Evolutionary conservation across 2,329 filamentous ascomycete genomes (phyloP).

Genomic region (Pseudocercospora musae): DNA sequence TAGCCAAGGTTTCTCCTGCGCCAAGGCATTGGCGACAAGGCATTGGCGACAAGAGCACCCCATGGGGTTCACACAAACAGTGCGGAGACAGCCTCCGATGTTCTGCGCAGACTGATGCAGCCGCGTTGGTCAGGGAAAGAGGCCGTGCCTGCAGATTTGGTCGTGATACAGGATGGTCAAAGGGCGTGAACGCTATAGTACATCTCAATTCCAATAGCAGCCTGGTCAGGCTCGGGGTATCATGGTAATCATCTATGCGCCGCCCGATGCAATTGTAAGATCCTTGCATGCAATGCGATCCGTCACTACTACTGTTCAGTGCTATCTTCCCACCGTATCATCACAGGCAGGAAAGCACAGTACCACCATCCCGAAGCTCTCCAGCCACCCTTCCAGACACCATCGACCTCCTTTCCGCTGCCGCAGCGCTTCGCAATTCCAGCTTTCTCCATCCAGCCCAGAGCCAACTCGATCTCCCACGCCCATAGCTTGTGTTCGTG

Average conservation of each 20-base stretch:
- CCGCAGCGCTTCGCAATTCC: constrained; percentile 51
- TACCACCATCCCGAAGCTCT: constrained; percentile 66
- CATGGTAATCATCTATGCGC: neutral
- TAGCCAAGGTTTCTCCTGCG: neutral
- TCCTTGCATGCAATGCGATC: neutral
- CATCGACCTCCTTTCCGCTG: constrained; percentile 35
- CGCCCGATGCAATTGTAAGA: neutral
- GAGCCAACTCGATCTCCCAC: constrained; percentile 59
- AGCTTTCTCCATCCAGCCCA: constrained; percentile 57
- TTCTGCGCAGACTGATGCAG: neutral
- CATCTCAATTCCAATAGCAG: neutral
- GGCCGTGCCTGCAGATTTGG: neutral
- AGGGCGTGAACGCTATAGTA: neutral
- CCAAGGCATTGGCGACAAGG: neutral
- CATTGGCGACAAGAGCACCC: no score
- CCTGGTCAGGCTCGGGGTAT: neutral
- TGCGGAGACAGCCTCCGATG: neutral
- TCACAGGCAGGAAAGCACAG: constrained; percentile 43
- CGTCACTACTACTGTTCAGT: neutral
- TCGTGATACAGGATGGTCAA: neutral
- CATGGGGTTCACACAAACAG: neutral
- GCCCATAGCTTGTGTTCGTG: constrained; percentile 59
- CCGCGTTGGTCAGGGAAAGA: neutral
- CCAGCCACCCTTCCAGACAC: constrained; percentile 36
- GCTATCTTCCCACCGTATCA: constrained; percentile 27